Evolutionary conservation across 805 yeast genomes (phyloP).

Genomic region (Brettanomyces anomalus): DNA sequence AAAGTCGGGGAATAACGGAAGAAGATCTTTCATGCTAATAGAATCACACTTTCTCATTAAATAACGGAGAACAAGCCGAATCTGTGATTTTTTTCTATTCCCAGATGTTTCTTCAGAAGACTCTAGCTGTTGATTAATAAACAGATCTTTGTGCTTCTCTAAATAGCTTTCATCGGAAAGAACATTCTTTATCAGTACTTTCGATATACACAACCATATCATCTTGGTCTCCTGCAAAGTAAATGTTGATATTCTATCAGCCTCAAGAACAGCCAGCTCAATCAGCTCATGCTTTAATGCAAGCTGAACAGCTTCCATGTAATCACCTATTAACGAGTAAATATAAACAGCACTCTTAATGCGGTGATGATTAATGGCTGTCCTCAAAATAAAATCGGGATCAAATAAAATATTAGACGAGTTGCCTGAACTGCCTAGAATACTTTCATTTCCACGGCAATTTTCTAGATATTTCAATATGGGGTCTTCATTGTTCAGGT

Average conservation of each 20-base stretch:
- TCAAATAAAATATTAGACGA: constrained; percentile 41
- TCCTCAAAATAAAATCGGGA: constrained; percentile 62
- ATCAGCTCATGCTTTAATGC: constrained; percentile 56
- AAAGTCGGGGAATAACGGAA: constrained; percentile 80
- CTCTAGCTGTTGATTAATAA: constrained; percentile 6
- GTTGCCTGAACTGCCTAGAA: constrained; percentile 7
- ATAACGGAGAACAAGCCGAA: constrained; percentile 26
- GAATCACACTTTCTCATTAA: constrained; percentile 37
- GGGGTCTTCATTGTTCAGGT: constrained; percentile 33
- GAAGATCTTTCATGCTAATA: constrained; percentile 66
- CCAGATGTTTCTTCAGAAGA: constrained; percentile 11
- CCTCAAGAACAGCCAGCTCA: constrained; percentile 48
- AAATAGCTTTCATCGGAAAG: constrained; percentile 20
- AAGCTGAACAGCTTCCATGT: constrained; percentile 72
- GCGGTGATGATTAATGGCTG: constrained; percentile 54
- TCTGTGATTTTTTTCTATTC: constrained; percentile 13
- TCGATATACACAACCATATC: constrained; percentile 64
- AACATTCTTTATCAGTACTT: constrained; percentile 33
- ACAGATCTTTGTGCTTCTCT: constrained; percentile 11
- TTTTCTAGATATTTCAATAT: constrained; percentile 42
- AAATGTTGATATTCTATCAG: constrained; percentile 35
- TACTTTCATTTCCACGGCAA: constrained; percentile 11
- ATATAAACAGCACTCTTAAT: constrained; percentile 62
- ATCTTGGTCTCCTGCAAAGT: constrained; percentile 42
- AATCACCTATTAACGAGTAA: constrained; percentile 57